Conservation (phyloP, 148 eudicot species). For the Nyssa sinensis region DNA sequence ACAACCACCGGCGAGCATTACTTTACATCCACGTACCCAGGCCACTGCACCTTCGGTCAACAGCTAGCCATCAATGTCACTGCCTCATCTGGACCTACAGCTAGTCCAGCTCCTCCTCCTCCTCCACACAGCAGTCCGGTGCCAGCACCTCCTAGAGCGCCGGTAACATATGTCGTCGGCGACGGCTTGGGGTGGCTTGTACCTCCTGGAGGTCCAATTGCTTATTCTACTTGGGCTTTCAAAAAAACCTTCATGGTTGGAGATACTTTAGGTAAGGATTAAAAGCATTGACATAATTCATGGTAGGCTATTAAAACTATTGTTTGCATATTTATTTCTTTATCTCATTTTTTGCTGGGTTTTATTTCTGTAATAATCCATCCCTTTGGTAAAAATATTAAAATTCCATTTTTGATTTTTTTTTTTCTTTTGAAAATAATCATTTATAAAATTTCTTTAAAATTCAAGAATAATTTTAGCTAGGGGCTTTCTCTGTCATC, state of each 20-base stretch:
- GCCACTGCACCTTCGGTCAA: slow-evolving; percentile 24
- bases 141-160: neutral
- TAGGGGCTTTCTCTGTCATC: too few species aligned
- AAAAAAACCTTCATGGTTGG: slow-evolving; percentile 21
- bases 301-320: too few species aligned
- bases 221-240: slow-evolving; percentile 22
- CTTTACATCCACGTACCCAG: slow-evolving; percentile 29
- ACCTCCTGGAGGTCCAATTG: slow-evolving; percentile 20
- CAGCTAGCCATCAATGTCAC: slow-evolving; percentile 15
- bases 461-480: too few species aligned
- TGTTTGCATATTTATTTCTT: too few species aligned
- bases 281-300: too few species aligned
- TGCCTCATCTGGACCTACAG: neutral
- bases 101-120: slow-evolving; percentile 7
- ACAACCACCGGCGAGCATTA: slow-evolving; percentile 25
- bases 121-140: neutral
- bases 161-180: slow-evolving; percentile 20
- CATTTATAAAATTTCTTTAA: too few species aligned
- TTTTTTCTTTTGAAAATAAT: too few species aligned
- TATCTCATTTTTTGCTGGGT: too few species aligned
- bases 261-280: slow-evolving; percentile 22
- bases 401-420: too few species aligned
- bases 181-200: slow-evolving; percentile 26
- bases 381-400: too few species aligned
- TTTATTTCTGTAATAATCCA: too few species aligned